Base-by-base conservation (phyloP, 1,284 basidiomycete species). In the Austroboletus niveus region DNA sequence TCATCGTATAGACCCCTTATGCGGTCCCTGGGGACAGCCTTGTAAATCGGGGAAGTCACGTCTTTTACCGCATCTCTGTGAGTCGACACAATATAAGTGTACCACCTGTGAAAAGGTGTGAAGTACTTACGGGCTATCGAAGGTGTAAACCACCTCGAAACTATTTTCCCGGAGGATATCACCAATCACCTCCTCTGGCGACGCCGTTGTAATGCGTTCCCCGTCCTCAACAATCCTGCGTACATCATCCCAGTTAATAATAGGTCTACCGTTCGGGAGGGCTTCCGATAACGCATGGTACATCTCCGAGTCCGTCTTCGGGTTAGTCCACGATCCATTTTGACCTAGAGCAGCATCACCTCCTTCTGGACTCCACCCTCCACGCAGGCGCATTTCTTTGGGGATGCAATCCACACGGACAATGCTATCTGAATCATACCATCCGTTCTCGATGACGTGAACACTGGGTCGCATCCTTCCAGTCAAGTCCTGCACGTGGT, bases 31-130 rank as follows among this genome's bases (percentile, higher is more conserved):
- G 66, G 69, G 20, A 61, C 68, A 45, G 71, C 69, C 55, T 75
- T 67, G n/a, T 58, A 60, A 1, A 66, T 59, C 1, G 75, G 72
- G 5, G 60, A 57, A 4, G 68, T 62, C 8, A 78, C 70, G 30
- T 72, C 68, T 58, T 79, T 76, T 17, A 69, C 68, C 43, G 61
- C 67, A 9, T 76, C 77, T 24, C 76, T 79, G 44, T 8, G 14
- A 41, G 1, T n/a, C 54, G n/a, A 60, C 8, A 22, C 34, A 31
- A 20, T 29, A 8, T 29, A 5, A 29, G 6, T 24, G 22, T 29
- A 29, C 8, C 8, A 29, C 27, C 27, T 29, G 6, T 29, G 27
- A 29, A 27, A n/a, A 30, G 6, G 3, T 43, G 15, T 30, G 9
- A 45, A 31, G 24, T 30, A 69, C 72, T 64, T 49, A 73, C 72